These are phyloP conservation scores for Paracoccidioides brasiliensis DNA, from an alignment of 2,329 filamentous ascomycete genomes.

Conservation along the genomic window DNA sequence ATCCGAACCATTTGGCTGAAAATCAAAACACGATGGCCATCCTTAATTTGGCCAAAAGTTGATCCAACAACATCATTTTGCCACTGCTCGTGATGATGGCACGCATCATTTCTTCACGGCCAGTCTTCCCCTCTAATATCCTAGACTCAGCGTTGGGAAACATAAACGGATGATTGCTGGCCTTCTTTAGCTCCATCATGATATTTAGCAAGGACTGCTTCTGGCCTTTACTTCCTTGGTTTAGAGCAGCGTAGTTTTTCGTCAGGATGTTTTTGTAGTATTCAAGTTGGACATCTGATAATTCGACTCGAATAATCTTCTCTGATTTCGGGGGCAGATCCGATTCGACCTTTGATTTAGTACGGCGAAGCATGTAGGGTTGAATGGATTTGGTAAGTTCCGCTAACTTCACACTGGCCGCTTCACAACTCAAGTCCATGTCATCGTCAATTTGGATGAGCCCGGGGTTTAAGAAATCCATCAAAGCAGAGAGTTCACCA, in stretches of 20 bases:
- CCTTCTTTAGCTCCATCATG: slow-evolving; percentile 99
- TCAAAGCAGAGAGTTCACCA: slow-evolving; percentile 76
- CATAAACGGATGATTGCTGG: slow-evolving; percentile 98
- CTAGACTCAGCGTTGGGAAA: slow-evolving; percentile 88
- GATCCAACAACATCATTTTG: slow-evolving; percentile 98
- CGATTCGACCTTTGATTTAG: slow-evolving; percentile 94
- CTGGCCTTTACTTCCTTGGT: slow-evolving; percentile 76
- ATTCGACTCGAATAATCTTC: slow-evolving; percentile 95
- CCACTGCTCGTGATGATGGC: slow-evolving; percentile 92
- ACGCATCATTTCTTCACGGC: slow-evolving; percentile 82
- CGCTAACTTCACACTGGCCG: slow-evolving; percentile 75
- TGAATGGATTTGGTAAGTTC: slow-evolving; percentile 77
- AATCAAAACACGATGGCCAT: slow-evolving; percentile 89
- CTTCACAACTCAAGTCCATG: slow-evolving; percentile 66
- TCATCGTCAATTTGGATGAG: slow-evolving; percentile 83
- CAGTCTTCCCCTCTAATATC: slow-evolving; percentile 64
- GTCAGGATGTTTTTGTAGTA: slow-evolving; percentile 99
- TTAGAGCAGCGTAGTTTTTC: slow-evolving; percentile 86
- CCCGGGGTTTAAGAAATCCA: slow-evolving; percentile 96
- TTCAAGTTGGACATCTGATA: slow-evolving; percentile 90
- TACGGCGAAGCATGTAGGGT: slow-evolving; percentile 87
- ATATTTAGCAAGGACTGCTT: slow-evolving; percentile 95
- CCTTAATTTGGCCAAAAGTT: slow-evolving; percentile 89
- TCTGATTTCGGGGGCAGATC: slow-evolving; percentile 94
- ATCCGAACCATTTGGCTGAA: slow-evolving; percentile 99